Evolutionary conservation across 306 rosid genomes (phyloP).

Genomic region (Acacia crassicarpa): DNA sequence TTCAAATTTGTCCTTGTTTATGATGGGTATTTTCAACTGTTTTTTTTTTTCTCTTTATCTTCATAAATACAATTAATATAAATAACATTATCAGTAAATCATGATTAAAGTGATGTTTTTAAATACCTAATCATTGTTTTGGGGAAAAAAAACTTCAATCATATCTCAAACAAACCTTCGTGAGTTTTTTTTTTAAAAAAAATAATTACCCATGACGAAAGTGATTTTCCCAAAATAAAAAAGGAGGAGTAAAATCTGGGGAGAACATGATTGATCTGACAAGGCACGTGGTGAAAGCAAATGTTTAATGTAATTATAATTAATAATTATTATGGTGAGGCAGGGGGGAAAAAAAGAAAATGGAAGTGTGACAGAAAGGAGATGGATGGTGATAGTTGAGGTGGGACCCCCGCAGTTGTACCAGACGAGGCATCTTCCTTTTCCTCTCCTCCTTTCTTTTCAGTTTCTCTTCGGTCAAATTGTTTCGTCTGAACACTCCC

Average conservation of each 20-base stretch:
- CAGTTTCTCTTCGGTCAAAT: slow-evolving; percentile 20
- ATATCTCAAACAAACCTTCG: too few relatives aligned
- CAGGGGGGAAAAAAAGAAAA: not conserved
- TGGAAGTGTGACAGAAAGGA: not conserved
- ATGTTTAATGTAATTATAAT: not conserved
- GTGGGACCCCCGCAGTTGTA: slow-evolving; percentile 27
- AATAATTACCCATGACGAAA: too few relatives aligned
- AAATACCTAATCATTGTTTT: too few relatives aligned
- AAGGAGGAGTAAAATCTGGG: not conserved
- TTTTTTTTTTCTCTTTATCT: too few relatives aligned
- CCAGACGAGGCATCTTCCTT: slow-evolving; percentile 25
- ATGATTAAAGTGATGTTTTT: too few relatives aligned
- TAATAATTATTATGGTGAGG: not conserved
- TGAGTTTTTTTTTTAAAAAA: too few relatives aligned
- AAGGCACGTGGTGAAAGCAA: not conserved
- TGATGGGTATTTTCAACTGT: too few relatives aligned
- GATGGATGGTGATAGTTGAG: not conserved
- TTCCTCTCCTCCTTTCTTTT: not conserved
- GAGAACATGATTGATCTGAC: slow-evolving; percentile 17
- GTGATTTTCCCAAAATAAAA: too few relatives aligned
- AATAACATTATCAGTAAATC: too few relatives aligned
- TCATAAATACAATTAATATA: too few relatives aligned
- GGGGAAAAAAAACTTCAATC: too few relatives aligned
- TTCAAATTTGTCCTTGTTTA: too few relatives aligned
- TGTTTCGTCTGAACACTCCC: slow-evolving; percentile 32